Evolutionary conservation across 2,329 filamentous ascomycete species (phyloP).

Genomic region (Exophiala bonariae): DNA sequence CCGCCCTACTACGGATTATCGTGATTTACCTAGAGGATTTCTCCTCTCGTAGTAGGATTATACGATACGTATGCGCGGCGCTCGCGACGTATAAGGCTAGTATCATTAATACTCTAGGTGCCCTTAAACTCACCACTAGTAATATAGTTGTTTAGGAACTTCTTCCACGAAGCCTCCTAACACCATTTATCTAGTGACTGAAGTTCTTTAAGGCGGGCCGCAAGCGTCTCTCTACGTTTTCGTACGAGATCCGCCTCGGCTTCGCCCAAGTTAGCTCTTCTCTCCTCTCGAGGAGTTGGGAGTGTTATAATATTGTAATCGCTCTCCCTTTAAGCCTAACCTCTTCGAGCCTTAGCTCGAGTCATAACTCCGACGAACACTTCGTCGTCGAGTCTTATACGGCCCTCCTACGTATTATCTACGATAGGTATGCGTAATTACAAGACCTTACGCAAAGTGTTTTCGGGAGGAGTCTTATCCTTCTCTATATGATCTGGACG

Average conservation of each 20-base stretch:
- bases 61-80: constrained; percentile 4
- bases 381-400: not conserved
- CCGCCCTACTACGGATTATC: constrained; percentile 10
- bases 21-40: constrained; percentile 10
- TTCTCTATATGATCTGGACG: constrained; percentile 8
- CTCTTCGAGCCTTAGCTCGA: constrained; percentile 3
- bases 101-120: constrained; percentile 7
- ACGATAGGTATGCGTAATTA: not conserved
- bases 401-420: not conserved
- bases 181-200: constrained; percentile 2
- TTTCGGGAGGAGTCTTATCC: not conserved
- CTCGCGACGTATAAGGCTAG: constrained; percentile 1
- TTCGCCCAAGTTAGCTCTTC: not conserved
- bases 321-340: not conserved
- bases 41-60: not conserved
- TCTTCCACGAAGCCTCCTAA: not conserved
- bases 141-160: not conserved
- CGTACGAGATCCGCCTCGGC: not conserved
- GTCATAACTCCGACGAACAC: not conserved
- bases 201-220: not conserved
- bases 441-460: not conserved
- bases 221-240: not conserved
- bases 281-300: not conserved
- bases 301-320: not conserved
- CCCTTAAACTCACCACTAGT: not conserved